Evolutionary conservation across 129 eudicot genomes (phyloP).

Genomic region (Centaurea solstitialis): DNA sequence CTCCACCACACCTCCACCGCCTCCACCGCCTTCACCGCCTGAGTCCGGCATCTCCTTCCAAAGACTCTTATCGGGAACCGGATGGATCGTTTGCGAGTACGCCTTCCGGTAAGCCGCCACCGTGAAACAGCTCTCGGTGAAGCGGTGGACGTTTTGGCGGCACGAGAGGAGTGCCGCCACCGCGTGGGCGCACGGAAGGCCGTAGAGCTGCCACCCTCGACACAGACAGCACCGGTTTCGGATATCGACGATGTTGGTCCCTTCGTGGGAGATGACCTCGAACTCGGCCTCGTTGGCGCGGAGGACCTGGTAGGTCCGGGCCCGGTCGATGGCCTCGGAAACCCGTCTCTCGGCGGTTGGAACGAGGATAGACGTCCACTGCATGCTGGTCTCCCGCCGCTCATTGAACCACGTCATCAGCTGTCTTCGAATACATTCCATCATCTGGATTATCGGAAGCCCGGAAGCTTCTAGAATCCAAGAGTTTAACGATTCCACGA

Average conservation of each 20-base stretch:
- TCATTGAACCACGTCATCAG: slow-evolving; percentile 92
- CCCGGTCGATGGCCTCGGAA: slow-evolving; percentile 76
- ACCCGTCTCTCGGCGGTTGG: slow-evolving; percentile 83
- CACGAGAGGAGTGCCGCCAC: slow-evolving; percentile 90
- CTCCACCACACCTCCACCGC: slow-evolving; percentile 24
- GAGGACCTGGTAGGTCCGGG: slow-evolving; percentile 80
- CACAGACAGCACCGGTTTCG: slow-evolving; percentile 78
- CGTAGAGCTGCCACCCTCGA: slow-evolving; percentile 85
- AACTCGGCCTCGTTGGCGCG: slow-evolving; percentile 90
- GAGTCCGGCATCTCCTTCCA: slow-evolving; percentile 61
- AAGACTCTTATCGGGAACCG: slow-evolving; percentile 64
- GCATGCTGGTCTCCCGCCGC: slow-evolving; percentile 76
- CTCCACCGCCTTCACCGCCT: slow-evolving; percentile 36
- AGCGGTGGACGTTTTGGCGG: slow-evolving; percentile 84
- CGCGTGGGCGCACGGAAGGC: slow-evolving; percentile 91
- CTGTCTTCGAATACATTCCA: slow-evolving; percentile 82
- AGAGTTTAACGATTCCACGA: slow-evolving; percentile 55
- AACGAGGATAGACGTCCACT: slow-evolving; percentile 86
- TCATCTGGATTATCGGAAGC: slow-evolving; percentile 89
- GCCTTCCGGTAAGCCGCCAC: slow-evolving; percentile 73
- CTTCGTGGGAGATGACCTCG: slow-evolving; percentile 83
- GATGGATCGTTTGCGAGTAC: slow-evolving; percentile 86
- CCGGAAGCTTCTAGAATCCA: slow-evolving; percentile 90
- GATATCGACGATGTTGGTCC: slow-evolving; percentile 74
- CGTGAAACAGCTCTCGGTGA: slow-evolving; percentile 87